phyloP scores from a whole-genome alignment of 139 green algal genomes.

The Astrephomene gubernaculifera region DNA sequence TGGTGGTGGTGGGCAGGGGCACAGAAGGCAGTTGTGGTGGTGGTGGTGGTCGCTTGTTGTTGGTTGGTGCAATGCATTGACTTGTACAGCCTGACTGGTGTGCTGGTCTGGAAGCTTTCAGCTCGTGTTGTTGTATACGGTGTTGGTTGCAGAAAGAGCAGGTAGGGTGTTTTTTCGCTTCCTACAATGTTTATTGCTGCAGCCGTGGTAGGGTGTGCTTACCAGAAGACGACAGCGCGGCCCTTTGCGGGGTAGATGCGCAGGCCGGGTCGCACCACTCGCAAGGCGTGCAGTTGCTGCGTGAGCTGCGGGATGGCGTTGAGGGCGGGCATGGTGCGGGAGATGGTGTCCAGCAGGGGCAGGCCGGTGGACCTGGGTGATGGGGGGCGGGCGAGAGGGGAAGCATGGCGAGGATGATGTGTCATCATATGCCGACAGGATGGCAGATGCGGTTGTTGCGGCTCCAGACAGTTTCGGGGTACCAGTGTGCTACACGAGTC shows the following conservation, averaged over 20 bases:
- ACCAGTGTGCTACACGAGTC: too few species aligned
- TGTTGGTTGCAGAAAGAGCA: too few species aligned
- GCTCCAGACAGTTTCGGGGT: too few species aligned
- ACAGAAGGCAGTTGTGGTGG: background rate
- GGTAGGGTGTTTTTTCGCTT: too few species aligned
- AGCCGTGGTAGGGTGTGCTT: constrained; percentile 16
- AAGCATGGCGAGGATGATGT: background rate
- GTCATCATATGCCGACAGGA: too few species aligned
- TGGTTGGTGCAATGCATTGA: too few species aligned
- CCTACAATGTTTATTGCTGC: too few species aligned
- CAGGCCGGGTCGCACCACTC: constrained; percentile 27
- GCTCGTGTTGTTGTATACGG: too few species aligned
- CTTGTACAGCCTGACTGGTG: too few species aligned
- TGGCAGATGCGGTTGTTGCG: too few species aligned
- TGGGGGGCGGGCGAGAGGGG: background rate
- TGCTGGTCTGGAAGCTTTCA: too few species aligned
- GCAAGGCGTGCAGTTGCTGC: constrained; percentile 7
- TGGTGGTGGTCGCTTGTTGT: too few species aligned
- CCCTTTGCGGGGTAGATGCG: constrained; percentile 60
- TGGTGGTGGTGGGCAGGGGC: background rate
- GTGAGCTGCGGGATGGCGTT: constrained; percentile 6
- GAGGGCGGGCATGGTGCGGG: constrained; percentile 1
- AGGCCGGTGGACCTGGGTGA: constrained; percentile 29
- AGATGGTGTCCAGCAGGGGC: background rate
- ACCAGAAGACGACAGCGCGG: constrained; percentile 75